Conservation (phyloP, 2,329 filamentous ascomycete genomes). For the Colletotrichum lupini region DNA sequence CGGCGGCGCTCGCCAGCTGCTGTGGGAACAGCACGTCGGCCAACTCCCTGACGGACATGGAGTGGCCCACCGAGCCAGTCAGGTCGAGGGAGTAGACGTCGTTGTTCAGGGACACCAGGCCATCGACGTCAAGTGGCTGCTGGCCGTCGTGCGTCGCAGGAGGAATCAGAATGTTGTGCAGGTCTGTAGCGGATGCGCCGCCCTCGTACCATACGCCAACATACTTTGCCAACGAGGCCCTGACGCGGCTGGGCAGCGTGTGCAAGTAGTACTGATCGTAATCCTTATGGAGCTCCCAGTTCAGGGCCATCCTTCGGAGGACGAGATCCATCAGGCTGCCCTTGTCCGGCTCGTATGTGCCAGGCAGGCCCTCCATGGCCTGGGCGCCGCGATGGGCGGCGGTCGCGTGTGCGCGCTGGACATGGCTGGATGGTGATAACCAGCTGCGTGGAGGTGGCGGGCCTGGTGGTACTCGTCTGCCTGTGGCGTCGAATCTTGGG, state of each 20-base stretch:
- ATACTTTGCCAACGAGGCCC: constrained; percentile 62
- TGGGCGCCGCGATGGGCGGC: constrained; percentile 4
- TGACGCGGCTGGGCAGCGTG: constrained; percentile 63
- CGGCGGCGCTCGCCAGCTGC: constrained; percentile 33
- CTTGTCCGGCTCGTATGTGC: constrained; percentile 53
- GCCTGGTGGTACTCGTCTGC: constrained; percentile 65
- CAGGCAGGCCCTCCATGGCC: constrained; percentile 52
- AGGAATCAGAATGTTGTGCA: constrained; percentile 58
- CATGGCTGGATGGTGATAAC: constrained; percentile 47
- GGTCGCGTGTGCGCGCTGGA: constrained; percentile 21
- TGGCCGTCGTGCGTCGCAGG: constrained; percentile 43
- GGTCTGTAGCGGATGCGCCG: constrained; percentile 61
- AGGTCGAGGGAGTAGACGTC: constrained; percentile 66
- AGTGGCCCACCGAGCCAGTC: constrained; percentile 61
- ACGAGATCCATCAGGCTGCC: constrained; percentile 64
- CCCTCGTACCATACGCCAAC: constrained; percentile 56
- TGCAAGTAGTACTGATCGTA: constrained; percentile 69
- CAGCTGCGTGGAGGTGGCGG: constrained; percentile 71
- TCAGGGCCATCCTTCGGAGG: constrained; percentile 60
- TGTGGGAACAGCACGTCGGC: constrained; percentile 61
- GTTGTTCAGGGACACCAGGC: constrained; percentile 49
- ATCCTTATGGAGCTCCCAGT: constrained; percentile 66
- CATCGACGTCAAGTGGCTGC: constrained; percentile 39
- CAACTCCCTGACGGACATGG: constrained; percentile 64
- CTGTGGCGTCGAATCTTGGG: constrained; percentile 55